These are phyloP conservation scores for Myxozyma kluyveri DNA, from an alignment of 805 yeast species.

Conservation along the genomic window DNA sequence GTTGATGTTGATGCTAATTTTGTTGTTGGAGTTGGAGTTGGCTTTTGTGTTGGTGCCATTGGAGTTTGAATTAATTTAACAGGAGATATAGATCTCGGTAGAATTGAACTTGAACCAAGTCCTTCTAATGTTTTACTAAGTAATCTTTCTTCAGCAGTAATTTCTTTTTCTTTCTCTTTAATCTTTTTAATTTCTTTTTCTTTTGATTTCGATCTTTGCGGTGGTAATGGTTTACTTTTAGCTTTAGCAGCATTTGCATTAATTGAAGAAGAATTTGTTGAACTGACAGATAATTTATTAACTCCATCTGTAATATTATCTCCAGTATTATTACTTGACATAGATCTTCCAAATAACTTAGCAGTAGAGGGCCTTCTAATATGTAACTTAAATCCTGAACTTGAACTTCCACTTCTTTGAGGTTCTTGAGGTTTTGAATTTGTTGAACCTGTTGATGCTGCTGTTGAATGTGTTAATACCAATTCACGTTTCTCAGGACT, in stretches of 20 bases:
- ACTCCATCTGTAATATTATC: neutral
- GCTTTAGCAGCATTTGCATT: neutral
- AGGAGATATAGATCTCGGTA: neutral
- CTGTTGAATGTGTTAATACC: too few species aligned
- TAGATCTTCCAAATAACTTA: constrained; percentile 9
- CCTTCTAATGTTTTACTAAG: neutral
- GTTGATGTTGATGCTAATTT: neutral
- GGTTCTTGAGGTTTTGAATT: too few species aligned
- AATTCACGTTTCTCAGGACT: constrained; percentile 15
- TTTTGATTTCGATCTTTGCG: neutral
- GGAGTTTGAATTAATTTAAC: neutral
- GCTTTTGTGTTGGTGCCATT: neutral
- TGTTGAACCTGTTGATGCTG: too few species aligned
- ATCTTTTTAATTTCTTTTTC: neutral
- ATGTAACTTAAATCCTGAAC: constrained; percentile 13
- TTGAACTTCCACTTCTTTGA: constrained; percentile 7
- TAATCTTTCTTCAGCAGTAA: neutral
- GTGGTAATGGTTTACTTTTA: too few species aligned
- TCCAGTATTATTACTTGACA: neutral
- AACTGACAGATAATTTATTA: neutral
- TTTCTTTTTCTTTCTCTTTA: neutral
- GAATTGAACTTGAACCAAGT: neutral
- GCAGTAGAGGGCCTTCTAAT: constrained; percentile 12
- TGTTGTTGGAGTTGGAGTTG: neutral
- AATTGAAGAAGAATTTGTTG: too few species aligned